These are phyloP conservation scores for Cryptococcus sp. DNA, from an alignment of 1,284 basidiomycete species.

Conservation along the genomic window DNA sequence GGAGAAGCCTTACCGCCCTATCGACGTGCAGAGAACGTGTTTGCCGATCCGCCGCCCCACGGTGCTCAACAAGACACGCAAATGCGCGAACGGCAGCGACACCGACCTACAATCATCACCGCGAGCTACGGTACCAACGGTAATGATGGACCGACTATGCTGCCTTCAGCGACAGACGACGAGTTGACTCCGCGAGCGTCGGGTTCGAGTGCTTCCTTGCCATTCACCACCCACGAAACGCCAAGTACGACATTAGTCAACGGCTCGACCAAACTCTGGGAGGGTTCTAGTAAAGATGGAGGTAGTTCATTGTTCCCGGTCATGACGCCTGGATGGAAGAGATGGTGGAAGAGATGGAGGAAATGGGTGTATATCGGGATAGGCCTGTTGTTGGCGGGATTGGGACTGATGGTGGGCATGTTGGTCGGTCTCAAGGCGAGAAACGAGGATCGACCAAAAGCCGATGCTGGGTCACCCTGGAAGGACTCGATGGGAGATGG, in stretches of 20 bases:
- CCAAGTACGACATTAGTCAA: not conserved
- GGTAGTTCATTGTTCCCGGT: not conserved
- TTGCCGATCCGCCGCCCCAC: not conserved
- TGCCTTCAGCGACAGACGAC: not conserved
- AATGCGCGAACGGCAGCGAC: not conserved
- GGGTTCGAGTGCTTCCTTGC: not conserved
- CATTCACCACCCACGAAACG: not conserved
- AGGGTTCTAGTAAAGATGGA: conserved; percentile 7
- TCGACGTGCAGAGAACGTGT: conserved; percentile 8
- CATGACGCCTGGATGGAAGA: conserved; percentile 3
- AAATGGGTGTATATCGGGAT: conserved; percentile 31
- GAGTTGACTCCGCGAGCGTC: conserved; percentile 1
- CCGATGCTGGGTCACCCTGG: conserved; percentile 5
- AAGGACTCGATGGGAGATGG: conserved; percentile 12
- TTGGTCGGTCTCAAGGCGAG: conserved; percentile 24
- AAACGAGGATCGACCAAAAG: not conserved
- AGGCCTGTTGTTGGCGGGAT: conserved; percentile 15
- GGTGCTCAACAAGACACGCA: not conserved
- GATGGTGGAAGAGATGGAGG: conserved; percentile 27
- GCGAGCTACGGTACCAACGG: too few species aligned
- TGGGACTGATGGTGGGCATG: conserved; percentile 23
- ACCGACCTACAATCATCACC: not conserved
- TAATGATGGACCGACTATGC: too few species aligned
- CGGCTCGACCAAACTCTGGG: conserved; percentile 27
- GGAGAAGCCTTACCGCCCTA: conserved; percentile 39